These are phyloP conservation scores for Sutorius australiensis DNA, from an alignment of 768 basidiomycete genomes.

Conservation along the genomic window DNA sequence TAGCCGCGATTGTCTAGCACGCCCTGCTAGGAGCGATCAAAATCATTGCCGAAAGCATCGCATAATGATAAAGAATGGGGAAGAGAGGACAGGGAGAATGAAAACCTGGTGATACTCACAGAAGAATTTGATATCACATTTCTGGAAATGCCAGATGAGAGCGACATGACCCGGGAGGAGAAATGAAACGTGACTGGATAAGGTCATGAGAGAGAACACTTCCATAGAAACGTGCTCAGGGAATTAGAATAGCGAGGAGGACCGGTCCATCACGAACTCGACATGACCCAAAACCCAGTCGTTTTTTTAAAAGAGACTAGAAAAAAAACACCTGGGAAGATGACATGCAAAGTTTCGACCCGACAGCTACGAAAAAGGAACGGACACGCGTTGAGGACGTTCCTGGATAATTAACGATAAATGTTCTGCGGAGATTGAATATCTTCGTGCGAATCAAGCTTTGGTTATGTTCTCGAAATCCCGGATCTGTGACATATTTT, in stretches of 20 bases:
- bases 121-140: conserved; percentile 33
- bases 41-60: conserved; percentile 27
- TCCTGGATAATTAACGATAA: conserved; percentile 31
- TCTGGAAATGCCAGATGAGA: conserved; percentile 29
- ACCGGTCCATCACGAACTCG: not conserved
- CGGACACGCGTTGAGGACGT: conserved; percentile 25
- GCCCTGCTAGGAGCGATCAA: conserved; percentile 28
- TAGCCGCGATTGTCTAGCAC: conserved; percentile 18
- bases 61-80: conserved; percentile 26
- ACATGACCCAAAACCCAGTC: not conserved
- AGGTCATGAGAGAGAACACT: conserved; percentile 6
- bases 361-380: conserved; percentile 20
- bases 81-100: conserved; percentile 19
- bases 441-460: conserved; percentile 32
- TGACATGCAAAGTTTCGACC: conserved; percentile 17
- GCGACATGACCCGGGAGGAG: not conserved
- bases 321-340: conserved; percentile 10
- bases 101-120: conserved; percentile 30
- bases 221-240: conserved; percentile 21
- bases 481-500: conserved; percentile 41
- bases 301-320: no score
- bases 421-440: conserved; percentile 34
- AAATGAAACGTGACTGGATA: conserved; percentile 23
- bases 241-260: not conserved
- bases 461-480: conserved; percentile 39